phyloP scores from a whole-genome alignment of 169 alveolate species.

The Eimeria maxima region DNA sequence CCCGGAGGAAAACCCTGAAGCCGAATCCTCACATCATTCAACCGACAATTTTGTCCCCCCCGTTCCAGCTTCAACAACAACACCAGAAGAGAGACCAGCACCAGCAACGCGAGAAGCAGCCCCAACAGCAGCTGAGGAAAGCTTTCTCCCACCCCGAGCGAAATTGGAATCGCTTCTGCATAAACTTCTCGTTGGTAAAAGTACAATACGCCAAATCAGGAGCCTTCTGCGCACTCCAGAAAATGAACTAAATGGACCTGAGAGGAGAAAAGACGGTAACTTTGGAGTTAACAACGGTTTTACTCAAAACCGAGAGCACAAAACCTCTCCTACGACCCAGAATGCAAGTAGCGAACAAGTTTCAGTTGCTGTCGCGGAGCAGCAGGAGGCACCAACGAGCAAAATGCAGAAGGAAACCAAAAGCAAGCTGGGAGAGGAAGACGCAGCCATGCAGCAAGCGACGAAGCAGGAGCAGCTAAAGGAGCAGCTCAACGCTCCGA shows the following conservation, averaged over 20 bases:
- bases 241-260: background rate
- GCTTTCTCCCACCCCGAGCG: background rate
- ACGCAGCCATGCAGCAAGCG: background rate
- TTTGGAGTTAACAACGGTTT: background rate
- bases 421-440: background rate
- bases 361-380: background rate
- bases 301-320: background rate
- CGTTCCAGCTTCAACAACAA: background rate
- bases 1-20: background rate
- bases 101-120: background rate
- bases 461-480: background rate
- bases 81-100: background rate
- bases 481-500: background rate
- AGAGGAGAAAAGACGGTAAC: background rate
- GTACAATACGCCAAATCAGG: conserved; percentile 12
- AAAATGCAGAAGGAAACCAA: background rate
- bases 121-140: background rate
- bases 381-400: background rate
- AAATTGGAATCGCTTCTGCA: conserved; percentile 32
- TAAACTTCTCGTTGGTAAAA: background rate
- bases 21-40: background rate
- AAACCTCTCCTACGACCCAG: background rate
- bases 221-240: background rate
- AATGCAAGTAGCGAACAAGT: background rate
- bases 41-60: background rate